A percentile compares a stretch with the other conserved stretches of the same genome.
Evolutionary conservation across 306 rosid genomes (phyloP).

Genomic region (Inga oerstediana): DNA sequence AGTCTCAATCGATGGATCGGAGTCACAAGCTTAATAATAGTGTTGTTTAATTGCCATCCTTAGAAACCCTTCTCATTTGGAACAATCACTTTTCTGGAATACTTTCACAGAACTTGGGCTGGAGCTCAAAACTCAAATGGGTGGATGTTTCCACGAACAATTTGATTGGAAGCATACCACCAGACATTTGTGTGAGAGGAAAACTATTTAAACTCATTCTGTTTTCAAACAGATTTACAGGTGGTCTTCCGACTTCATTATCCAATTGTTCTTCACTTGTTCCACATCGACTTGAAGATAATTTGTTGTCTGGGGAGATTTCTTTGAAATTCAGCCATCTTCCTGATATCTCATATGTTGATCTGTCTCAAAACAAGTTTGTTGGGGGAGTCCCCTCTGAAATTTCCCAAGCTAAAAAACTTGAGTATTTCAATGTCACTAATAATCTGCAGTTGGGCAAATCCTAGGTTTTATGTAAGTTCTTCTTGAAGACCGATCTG

Average conservation of each 20-base stretch:
- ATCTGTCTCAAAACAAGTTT: conserved; percentile 71
- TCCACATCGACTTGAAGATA: conserved; percentile 87
- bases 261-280: conserved; percentile 83
- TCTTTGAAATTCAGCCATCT: conserved; percentile 62
- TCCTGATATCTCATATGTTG: conserved; percentile 67
- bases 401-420: conserved; percentile 60
- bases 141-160: conserved; percentile 82
- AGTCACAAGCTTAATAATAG: background rate
- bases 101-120: conserved; percentile 75
- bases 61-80: conserved; percentile 89
- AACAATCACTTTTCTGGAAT: conserved; percentile 71
- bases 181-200: conserved; percentile 62
- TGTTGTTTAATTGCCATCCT: conserved; percentile 32
- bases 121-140: conserved; percentile 77
- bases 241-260: conserved; percentile 61
- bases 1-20: background rate
- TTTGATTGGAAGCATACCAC: conserved; percentile 72
- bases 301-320: conserved; percentile 69
- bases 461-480: background rate
- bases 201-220: conserved; percentile 66
- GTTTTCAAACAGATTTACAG: conserved; percentile 79
- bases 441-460: conserved; percentile 55
- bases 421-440: conserved; percentile 77
- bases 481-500: background rate
- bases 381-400: conserved; percentile 80